Base-by-base conservation (phyloP, 1,284 basidiomycete species). In the Phlebopus sp. region DNA sequence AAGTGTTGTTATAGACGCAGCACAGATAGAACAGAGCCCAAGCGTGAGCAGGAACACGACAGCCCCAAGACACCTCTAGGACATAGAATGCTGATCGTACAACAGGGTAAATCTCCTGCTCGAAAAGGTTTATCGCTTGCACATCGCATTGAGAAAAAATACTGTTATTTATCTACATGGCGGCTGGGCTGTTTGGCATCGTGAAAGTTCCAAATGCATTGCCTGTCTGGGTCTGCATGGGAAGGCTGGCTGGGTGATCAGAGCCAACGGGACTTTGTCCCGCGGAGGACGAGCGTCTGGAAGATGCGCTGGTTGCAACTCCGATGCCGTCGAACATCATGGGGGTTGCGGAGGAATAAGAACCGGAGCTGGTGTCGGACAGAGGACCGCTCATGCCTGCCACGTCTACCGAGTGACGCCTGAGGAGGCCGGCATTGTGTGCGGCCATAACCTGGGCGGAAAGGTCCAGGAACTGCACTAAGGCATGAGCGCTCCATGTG, bases 351-450 rank as follows among this genome's bases (percentile, higher is more conserved):
- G 46, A 34, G 35, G 63, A 59, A 10, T 59, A 64, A 6, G 51
- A 21, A 31, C 44, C 42, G 38, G 56, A 35, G 7, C 36, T 38
- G 3, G 56, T 34, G 25, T 27, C 32, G 19, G 14, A 19, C 18
- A 15, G 30, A 36, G 60, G 59, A 2, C 41, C 51, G 30, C 42
- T 19, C 21, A 51, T 40, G 13, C 52, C 57, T 10, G 41, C 51
- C 2, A 60, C 5, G 39, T 64, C 62, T 0, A 66, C 64, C 0
- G 62, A 67, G 46, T 64, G 62, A 11, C 66, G 64, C 14, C 66
- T 51, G 25, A 63, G 55, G 36, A 63, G 53, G 5, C 51, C 53
- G 3, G 59, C 45, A 6, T 25, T 47, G 7, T 68, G 63, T 29
- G 55, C 48, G 17, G 46, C 52, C 52, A 64, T 60, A 19, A 68